phyloP scores from a whole-genome alignment of 2,329 filamentous ascomycete genomes.

The Sporothrix sp. region DNA sequence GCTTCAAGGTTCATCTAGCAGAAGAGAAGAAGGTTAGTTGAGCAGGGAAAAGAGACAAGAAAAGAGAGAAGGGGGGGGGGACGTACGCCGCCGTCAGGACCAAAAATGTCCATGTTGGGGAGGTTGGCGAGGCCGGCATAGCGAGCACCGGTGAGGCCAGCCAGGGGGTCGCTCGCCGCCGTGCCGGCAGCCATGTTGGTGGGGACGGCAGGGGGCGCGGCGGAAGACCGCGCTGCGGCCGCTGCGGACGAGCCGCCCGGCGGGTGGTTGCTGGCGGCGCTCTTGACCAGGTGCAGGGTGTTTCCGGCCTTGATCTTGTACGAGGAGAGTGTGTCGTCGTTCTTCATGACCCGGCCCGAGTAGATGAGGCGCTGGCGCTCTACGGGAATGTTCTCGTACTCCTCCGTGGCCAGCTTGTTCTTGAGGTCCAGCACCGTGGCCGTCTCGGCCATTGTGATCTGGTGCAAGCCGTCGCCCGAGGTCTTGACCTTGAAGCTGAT shows the following conservation, averaged over 20 bases:
- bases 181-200: slow-evolving; percentile 72
- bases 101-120: slow-evolving; percentile 80
- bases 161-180: slow-evolving; percentile 73
- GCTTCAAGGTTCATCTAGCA: slow-evolving; percentile 79
- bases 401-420: slow-evolving; percentile 68
- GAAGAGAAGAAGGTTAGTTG: slow-evolving; percentile 18
- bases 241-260: slow-evolving; percentile 24
- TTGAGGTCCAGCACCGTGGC: slow-evolving; percentile 81
- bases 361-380: slow-evolving; percentile 94
- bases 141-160: slow-evolving; percentile 81
- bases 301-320: slow-evolving; percentile 97
- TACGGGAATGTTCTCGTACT: slow-evolving; percentile 77
- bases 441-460: slow-evolving; percentile 66
- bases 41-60: neutral
- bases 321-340: slow-evolving; percentile 70
- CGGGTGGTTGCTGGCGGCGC: slow-evolving; percentile 72
- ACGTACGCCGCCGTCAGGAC: slow-evolving; percentile 86
- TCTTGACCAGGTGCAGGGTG: slow-evolving; percentile 94
- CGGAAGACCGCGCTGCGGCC: slow-evolving; percentile 29
- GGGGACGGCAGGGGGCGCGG: slow-evolving; percentile 52
- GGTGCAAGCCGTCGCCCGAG: slow-evolving; percentile 70
- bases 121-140: slow-evolving; percentile 89
- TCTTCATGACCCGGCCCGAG: slow-evolving; percentile 93
- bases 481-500: slow-evolving; percentile 97
- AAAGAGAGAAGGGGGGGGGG: neutral